Evolutionary conservation across 139 green algal genomes (phyloP).

Genomic region (Chloropicon primus): DNA sequence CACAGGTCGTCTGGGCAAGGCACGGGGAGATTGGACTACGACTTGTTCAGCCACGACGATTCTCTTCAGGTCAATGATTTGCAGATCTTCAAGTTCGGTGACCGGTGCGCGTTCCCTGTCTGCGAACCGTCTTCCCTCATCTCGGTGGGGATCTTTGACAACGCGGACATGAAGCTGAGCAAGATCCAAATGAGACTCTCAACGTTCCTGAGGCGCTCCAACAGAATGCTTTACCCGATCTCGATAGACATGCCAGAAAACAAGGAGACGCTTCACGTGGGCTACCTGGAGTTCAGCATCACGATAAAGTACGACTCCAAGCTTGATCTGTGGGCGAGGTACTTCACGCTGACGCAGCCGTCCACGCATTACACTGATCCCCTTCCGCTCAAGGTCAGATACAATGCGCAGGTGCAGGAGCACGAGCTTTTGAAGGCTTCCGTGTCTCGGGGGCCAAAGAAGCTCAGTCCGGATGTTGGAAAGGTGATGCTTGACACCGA

Average conservation of each 20-base stretch:
- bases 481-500: neutral
- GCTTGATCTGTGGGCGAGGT: neutral
- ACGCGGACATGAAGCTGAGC: neutral
- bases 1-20: neutral
- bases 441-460: neutral
- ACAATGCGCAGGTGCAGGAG: neutral
- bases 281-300: neutral
- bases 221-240: neutral
- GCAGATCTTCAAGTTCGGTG: neutral
- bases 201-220: neutral
- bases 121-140: neutral
- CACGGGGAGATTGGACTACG: neutral
- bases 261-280: neutral
- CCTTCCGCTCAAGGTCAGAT: neutral
- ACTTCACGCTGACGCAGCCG: neutral
- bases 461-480: neutral
- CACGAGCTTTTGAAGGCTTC: neutral
- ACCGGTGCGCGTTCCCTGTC: neutral
- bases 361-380: neutral
- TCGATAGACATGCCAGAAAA: neutral
- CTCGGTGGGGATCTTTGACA: neutral
- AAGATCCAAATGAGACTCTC: neutral
- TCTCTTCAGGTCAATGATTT: neutral
- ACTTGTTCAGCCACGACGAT: neutral
- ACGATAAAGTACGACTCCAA: neutral